A percentile compares a stretch with the other conserved stretches of the same genome.
Conservation (phyloP, 2,329 filamentous ascomycete species). For the Talaromyces pinophilus region DNA sequence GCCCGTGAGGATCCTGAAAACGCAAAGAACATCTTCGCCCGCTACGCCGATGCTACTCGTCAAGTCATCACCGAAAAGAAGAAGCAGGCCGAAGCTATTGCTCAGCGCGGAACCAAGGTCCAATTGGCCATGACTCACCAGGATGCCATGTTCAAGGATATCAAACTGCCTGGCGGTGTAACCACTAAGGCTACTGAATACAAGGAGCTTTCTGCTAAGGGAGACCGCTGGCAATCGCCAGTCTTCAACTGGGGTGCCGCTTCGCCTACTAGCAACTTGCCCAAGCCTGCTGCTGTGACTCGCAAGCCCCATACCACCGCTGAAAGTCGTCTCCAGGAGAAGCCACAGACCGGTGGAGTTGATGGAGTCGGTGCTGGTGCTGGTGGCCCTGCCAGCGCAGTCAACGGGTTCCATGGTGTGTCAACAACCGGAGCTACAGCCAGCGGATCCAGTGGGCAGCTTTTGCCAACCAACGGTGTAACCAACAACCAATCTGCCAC, state of each 20-base stretch:
- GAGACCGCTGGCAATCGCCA: slow-evolving; percentile 91
- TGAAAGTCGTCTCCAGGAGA: slow-evolving; percentile 25
- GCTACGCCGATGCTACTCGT: slow-evolving; percentile 76
- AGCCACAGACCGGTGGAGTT: neutral
- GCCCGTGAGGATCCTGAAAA: slow-evolving; percentile 69
- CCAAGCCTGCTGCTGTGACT: slow-evolving; percentile 54
- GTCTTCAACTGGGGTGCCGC: slow-evolving; percentile 86
- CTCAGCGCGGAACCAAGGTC: slow-evolving; percentile 67
- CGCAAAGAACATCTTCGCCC: slow-evolving; percentile 79
- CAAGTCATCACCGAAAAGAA: slow-evolving; percentile 73
- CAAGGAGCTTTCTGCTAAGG: slow-evolving; percentile 81
- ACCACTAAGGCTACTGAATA: slow-evolving; percentile 93
- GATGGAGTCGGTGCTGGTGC: neutral
- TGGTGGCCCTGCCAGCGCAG: neutral
- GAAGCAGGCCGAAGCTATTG: slow-evolving; percentile 67
- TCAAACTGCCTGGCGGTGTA: slow-evolving; percentile 83
- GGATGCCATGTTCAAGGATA: slow-evolving; percentile 87
- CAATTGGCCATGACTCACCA: slow-evolving; percentile 84
- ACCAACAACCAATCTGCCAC: slow-evolving; percentile 24
- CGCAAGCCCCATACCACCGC: slow-evolving; percentile 60
- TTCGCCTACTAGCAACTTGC: slow-evolving; percentile 70
- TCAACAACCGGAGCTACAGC: slow-evolving; percentile 19
- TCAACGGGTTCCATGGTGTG: slow-evolving; percentile 15
- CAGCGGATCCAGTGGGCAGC: slow-evolving; percentile 6
- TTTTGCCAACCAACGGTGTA: slow-evolving; percentile 25